These are phyloP conservation scores for Fraxinus floribunda DNA, from an alignment of 305 asterid species.

Conservation along the genomic window DNA sequence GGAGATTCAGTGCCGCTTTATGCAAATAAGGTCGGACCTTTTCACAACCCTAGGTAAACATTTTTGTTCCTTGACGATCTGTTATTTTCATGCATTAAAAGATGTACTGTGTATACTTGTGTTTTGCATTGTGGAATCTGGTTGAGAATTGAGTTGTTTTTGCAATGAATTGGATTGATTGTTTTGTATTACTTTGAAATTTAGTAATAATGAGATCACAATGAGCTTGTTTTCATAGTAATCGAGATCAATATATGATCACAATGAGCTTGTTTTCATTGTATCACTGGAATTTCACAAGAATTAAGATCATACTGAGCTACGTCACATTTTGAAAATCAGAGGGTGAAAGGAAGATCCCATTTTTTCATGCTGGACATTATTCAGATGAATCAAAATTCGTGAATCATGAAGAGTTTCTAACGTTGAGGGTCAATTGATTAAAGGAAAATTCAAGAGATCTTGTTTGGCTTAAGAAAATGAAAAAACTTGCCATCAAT, in stretches of 20 bases:
- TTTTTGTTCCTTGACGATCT: background rate
- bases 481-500: background rate
- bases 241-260: background rate
- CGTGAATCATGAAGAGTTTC: background rate
- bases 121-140: background rate
- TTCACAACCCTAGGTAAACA: slow-evolving; percentile 69
- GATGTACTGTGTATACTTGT: background rate
- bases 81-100: background rate
- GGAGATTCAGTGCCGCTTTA: slow-evolving; percentile 66
- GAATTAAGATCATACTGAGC: background rate
- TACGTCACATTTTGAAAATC: background rate
- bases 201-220: background rate
- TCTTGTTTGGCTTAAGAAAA: background rate
- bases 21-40: slow-evolving; percentile 74
- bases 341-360: background rate
- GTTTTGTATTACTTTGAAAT: background rate
- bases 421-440: background rate
- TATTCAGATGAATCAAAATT: background rate
- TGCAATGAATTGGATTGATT: background rate
- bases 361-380: background rate
- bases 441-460: background rate
- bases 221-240: background rate
- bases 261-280: too few relatives aligned
- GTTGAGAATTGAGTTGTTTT: background rate
- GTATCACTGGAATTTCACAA: background rate